These are phyloP conservation scores for Periglandula ipomoeae DNA, from an alignment of 2,329 filamentous ascomycete species.

Conservation along the genomic window DNA sequence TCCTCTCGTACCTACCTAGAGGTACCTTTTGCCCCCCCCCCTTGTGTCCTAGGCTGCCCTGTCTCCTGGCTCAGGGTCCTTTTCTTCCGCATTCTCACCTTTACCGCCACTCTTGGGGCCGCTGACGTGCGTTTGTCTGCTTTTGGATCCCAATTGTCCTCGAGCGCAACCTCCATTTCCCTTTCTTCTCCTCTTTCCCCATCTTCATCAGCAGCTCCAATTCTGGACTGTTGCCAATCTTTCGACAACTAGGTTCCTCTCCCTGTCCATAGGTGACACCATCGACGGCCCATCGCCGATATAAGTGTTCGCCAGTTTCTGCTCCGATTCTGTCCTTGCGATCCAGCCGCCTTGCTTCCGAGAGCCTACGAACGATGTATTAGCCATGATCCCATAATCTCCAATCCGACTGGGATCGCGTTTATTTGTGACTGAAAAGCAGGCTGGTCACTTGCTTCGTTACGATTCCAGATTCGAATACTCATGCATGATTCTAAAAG, in stretches of 20 bases:
- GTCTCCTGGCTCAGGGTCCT: conserved; percentile 1
- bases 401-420: not conserved
- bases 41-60: not conserved
- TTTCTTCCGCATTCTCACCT: not conserved
- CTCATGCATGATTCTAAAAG: conserved; percentile 24
- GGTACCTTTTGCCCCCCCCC: not conserved
- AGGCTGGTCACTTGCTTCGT: not conserved
- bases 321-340: not conserved
- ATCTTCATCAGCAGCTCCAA: not conserved
- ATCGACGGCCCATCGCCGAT: not conserved
- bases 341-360: not conserved
- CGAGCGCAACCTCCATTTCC: not conserved
- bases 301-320: too few relatives aligned
- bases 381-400: conserved; percentile 7
- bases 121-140: conserved; percentile 1
- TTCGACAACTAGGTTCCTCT: too few relatives aligned
- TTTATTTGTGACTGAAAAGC: not conserved
- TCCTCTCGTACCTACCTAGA: not conserved
- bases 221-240: not conserved
- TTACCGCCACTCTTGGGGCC: conserved; percentile 2
- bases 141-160: not conserved
- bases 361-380: not conserved
- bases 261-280: too few relatives aligned
- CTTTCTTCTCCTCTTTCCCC: not conserved
- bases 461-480: not conserved